phyloP scores from a whole-genome alignment of 2,329 filamentous ascomycete species.

The Trichoderma sp. region DNA sequence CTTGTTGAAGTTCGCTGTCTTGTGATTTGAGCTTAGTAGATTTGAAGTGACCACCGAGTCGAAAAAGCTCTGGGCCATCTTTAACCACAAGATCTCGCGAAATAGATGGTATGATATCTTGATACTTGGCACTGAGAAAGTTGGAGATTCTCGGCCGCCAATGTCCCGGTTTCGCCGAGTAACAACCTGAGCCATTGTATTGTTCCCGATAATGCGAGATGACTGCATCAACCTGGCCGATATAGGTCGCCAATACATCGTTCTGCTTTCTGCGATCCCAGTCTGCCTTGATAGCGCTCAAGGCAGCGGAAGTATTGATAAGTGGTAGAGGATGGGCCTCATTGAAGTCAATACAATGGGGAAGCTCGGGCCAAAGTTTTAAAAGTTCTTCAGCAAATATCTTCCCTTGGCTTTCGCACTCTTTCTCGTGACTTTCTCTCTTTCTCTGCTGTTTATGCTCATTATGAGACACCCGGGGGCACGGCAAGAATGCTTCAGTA shows the following conservation, averaged over 20 bases:
- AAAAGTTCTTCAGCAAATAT: constrained; percentile 5
- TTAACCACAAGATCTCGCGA: background rate
- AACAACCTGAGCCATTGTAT: background rate
- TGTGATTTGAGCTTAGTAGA: background rate
- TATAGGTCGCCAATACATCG: background rate
- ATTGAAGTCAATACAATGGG: background rate
- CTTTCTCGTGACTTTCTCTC: background rate
- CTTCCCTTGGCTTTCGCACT: constrained; percentile 5
- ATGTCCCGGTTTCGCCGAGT: background rate
- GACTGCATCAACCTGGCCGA: background rate
- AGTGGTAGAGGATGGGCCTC: background rate
- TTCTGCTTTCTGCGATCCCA: constrained; percentile 20
- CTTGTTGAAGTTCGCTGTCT: background rate
- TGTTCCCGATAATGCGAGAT: background rate
- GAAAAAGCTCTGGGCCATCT: background rate
- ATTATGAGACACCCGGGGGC: background rate
- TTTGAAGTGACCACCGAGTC: background rate
- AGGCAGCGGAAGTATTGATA: background rate
- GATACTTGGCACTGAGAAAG: background rate
- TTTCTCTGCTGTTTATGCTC: background rate
- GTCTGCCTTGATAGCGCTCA: background rate
- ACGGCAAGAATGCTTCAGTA: background rate
- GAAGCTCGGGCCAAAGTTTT: constrained; percentile 21
- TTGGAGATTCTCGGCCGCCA: background rate
- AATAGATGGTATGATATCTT: background rate